Evolutionary conservation across 23 red algal genomes (phyloP), one percentile per base, ranked within the genome.

Genomic region (Gracilaria domingensis): DNA sequence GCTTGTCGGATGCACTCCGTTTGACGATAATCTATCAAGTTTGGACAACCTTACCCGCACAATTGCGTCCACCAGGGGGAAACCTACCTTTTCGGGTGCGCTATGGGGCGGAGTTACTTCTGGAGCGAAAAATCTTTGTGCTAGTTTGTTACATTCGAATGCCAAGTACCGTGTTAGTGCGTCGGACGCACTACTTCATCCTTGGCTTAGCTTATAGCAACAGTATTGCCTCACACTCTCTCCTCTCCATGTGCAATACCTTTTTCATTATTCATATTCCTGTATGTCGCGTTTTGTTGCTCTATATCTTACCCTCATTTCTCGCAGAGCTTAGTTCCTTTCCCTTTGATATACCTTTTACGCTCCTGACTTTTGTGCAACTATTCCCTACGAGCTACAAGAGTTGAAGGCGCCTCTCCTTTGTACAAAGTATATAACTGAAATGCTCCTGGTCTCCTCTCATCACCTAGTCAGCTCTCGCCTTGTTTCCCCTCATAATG

Each of bases 81-180:
- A 51, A 38, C 87, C 87, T 57, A 44, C 76, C 6, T 91, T 91
- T 72, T 81, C 75, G 57, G 87, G 87, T 29, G 39, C 58, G 39
- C 59, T 91, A 50, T 91, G 87, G 87, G 59, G 76, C 34, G 75
- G 75, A 24, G 69, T 91, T 34, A 74, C 87, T 42, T 77, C 55
- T 45, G 87, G 61, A 40, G 87, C 87, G 16, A 91, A 66, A 66
- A 53, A 91, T 72, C 72, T 91, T 17, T 91, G 87, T 91, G 73
- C 87, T 53, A 66, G 76, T 72, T 45, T 91, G 61, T 81, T 91
- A 24, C 87, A 91, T 81, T 70, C 87, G 47, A 58, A 91, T 73
- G 71, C 87, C 2, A 65, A 62, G 33, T 23, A 80, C 28, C 72
- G 87, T 57, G 42, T 91, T 53, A 35, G 40, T 42, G 59, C 87